Evolutionary conservation across 1,284 basidiomycete species (phyloP), one percentile per base, ranked within the genome.

Genomic region (Thecaphora thlaspeos): DNA sequence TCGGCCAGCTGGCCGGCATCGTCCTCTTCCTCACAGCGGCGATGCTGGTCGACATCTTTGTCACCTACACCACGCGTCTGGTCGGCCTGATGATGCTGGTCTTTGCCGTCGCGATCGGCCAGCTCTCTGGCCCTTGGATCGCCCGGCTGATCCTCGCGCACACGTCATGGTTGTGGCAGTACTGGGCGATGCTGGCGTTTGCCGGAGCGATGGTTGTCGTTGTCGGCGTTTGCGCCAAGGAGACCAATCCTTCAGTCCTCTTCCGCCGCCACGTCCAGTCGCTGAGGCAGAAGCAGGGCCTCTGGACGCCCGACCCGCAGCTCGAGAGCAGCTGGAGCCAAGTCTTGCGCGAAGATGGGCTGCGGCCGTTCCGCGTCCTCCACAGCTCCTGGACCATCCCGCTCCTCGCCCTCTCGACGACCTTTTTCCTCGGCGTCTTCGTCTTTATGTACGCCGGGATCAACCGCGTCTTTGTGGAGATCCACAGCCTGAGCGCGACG

Each of bases 91-190:
- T 48, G 1, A 51, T 55, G 17, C 46, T 68, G 11, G 36, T 51
- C 4, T 28, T 61, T 15, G 43, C 37, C 3, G 37, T 61, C 0
- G 36, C 59, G 2, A 50, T 42, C 1, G 65, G 56, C 0, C 65
- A 70, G 38, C 23, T 61, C 4, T 22, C 57, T 2, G 68, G 65
- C 4, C 61, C 68, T 3, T 70, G 68, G 68, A 68, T 70, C 53
- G 58, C 65, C 0, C 50, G 47, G 46, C 38, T 61, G 3, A 36
- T 67, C 1, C 38, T 68, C 9, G 18, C 45, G 36, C 26, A 58
- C 9, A 18, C 53, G 28, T 28, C 34, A 24, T 68, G 62, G 68
- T 46, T 55, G 1, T 70, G 68, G 68, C 67, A 57, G 8, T 68
- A 61, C 48, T 70, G 68, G 68, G 26, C 56, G 32, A 55, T 53